Conservation (phyloP, 179 eudicot species). For the Silene noctiflora region DNA sequence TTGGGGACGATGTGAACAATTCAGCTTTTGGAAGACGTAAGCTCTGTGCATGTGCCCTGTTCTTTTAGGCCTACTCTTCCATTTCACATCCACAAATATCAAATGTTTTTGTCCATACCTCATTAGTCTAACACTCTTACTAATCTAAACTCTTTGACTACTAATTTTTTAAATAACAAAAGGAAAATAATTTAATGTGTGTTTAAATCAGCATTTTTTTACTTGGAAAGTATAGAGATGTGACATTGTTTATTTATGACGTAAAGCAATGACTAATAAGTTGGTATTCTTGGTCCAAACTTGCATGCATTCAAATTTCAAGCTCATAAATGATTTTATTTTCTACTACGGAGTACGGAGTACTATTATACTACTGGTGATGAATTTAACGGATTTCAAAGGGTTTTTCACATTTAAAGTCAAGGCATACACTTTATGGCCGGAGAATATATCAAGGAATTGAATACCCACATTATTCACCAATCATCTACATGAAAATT, state of each 20-base stretch:
- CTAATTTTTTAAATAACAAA: background rate
- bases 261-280: background rate
- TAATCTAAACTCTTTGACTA: background rate
- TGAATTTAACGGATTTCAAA: background rate
- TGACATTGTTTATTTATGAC: background rate
- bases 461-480: background rate
- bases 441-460: background rate
- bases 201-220: no score
- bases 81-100: background rate
- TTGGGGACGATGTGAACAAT: constrained; percentile 22
- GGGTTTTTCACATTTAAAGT: background rate
- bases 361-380: no score
- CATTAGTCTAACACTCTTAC: background rate
- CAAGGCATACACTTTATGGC: constrained; percentile 6
- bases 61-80: background rate
- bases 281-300: background rate
- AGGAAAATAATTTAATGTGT: no score
- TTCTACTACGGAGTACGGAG: no score
- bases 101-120: background rate
- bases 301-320: background rate
- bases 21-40: constrained; percentile 3
- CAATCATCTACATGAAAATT: constrained; percentile 8
- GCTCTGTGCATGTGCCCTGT: constrained; percentile 24
- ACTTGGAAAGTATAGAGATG: no score
- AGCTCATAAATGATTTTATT: background rate